Base-by-base conservation (phyloP, 257 asterid species). In the Misopates orontium region DNA sequence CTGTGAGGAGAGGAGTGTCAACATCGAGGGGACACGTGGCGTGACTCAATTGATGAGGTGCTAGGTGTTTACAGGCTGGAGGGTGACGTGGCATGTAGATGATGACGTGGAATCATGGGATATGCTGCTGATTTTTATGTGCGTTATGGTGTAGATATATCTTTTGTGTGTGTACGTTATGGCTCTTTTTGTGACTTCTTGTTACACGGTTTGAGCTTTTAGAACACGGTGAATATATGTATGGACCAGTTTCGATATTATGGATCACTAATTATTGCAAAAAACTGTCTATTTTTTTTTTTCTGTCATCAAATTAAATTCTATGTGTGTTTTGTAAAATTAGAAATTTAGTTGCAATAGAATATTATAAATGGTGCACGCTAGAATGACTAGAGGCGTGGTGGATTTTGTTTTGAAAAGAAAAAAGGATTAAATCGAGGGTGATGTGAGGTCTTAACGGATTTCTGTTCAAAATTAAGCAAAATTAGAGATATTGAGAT, bases 1-100 rank as follows among this genome's bases (percentile, higher is more conserved):
- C 71, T 68, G 81, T 64, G 23, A 40, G 47, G 10, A 66, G 24
- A n/a, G 66, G 51, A 50, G 57, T n/a, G n/a, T n/a, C n/a, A n/a
- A n/a, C n/a, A n/a, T n/a, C n/a, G n/a, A n/a, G n/a, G n/a, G n/a
- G 23, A 31, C 80, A 73, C 83, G 85, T 81, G 87, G 76, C 23
- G 1, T 1, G 6, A 0, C 2, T 0, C 16, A 0, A 73, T 54
- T 72, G 80, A 82, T 12, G 5, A 9, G 4, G 4, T 19, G 10
- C 22, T 53, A 39, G 45, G 51, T 52, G 50, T 40, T 64, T 79
- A 83, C 88, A 83, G 88, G 74, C 79, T 85, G 89, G 89, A 66
- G 20, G 72, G 10, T 73, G 85, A 77, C 78, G 70, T 72, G 71
- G 59, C 25, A 22, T 8, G 8, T 66, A 47, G 76, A 54, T 62